Percentiles rank a stretch among this genome's conserved stretches.
These are phyloP conservation scores for Periconia sp. DNA, from an alignment of 2,329 filamentous ascomycete species.

Conservation along the genomic window DNA sequence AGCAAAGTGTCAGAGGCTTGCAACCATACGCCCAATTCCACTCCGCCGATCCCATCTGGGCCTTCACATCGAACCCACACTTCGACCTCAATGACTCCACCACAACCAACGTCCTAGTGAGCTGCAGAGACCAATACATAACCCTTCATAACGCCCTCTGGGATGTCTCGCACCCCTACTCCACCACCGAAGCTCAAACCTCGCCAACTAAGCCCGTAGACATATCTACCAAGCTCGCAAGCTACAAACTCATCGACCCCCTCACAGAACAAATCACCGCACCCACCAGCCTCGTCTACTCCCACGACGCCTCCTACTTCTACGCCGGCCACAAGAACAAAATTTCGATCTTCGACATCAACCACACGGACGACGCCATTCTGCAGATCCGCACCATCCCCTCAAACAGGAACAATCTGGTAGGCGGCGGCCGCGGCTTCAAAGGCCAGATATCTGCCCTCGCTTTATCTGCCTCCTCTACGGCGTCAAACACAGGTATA, in stretches of 20 bases:
- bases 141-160: slow-evolving; percentile 62
- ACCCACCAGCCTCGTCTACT: slow-evolving; percentile 63
- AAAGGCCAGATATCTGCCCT: slow-evolving; percentile 63
- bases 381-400: slow-evolving; percentile 53
- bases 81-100: slow-evolving; percentile 59
- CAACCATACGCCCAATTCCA: slow-evolving; percentile 54
- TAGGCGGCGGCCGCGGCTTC: slow-evolving; percentile 57
- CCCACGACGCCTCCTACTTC: slow-evolving; percentile 56
- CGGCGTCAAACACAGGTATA: slow-evolving; percentile 50
- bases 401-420: slow-evolving; percentile 48
- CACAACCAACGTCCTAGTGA: slow-evolving; percentile 59
- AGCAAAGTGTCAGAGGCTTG: slow-evolving; percentile 33
- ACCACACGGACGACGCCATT: slow-evolving; percentile 55
- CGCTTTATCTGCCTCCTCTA: slow-evolving; percentile 38
- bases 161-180: slow-evolving; percentile 28
- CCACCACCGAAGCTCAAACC: slow-evolving; percentile 11
- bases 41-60: slow-evolving; percentile 59
- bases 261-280: slow-evolving; percentile 63
- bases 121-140: slow-evolving; percentile 62
- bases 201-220: slow-evolving; percentile 17
- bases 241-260: slow-evolving; percentile 61
- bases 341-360: slow-evolving; percentile 63
- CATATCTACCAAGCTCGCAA: slow-evolving; percentile 47
- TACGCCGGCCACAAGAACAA: slow-evolving; percentile 62
- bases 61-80: slow-evolving; percentile 60